Evolutionary conservation across 2,329 filamentous ascomycete species (phyloP), one percentile per base, ranked within the genome.

Genomic region (Magnaporthiopsis incrustans): DNA sequence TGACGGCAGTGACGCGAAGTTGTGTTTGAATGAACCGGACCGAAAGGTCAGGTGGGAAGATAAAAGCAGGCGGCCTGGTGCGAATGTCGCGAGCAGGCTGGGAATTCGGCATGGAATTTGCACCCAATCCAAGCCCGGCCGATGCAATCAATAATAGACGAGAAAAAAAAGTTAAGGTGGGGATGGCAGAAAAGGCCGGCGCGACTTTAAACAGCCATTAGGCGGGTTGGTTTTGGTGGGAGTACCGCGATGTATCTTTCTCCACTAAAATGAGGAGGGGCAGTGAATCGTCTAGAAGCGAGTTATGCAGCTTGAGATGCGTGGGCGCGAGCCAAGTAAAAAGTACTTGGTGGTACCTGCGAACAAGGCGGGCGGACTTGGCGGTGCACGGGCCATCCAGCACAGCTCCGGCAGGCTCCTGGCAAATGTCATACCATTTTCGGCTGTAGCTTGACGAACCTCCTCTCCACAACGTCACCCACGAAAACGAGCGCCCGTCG

Each of bases 121-220:
- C 38, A 50, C 38, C 38, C 38, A 22, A 22, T 50, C 18, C 15
- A 22, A 18, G 5, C 38, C 22, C 22, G 38, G 38, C 38, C 8
- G 38, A 18, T 53, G 44, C 44, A 22, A 53, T 53, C 44, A 53
- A 53, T 53, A 22, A 53, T 53, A 22, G 22, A 53, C 4, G 44
- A 53, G 44, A 25, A 50, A 62, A 60, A 61, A 62, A 62, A 62
- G 60, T 56, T 53, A 33, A 53, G 35, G 60, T 62, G 60, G 30
- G 44, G 60, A 56, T 62, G 60, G 60, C 60, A 62, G 60, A 56
- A 62, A 62, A 62, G n/a, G 44, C 44, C 44, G 44, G n/a, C 44
- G 18, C 44, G 18, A 22, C 22, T 53, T 53, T 53, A 53, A 53
- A 53, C 44, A 7, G 44, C n/a, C n/a, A n/a, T 18, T 18, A 53